Evolutionary conservation across 1,139 yeast species (phyloP), one percentile per base, ranked within the genome.

Genomic region (Suhomyces coccinellae): DNA sequence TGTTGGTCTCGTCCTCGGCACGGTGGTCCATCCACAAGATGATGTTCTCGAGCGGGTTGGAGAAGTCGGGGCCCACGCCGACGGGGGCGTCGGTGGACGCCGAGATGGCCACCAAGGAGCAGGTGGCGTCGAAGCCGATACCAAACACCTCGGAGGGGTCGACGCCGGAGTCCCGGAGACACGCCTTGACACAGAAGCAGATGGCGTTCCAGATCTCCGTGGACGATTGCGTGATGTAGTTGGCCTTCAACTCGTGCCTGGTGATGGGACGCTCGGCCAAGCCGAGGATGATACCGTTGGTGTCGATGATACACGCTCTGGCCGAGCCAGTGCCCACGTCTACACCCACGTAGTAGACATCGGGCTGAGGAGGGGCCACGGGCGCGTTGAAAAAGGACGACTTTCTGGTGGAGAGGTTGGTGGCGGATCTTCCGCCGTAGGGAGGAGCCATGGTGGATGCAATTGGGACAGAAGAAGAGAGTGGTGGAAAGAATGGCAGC

Each of bases 261-360:
- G 85, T 77, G 52, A 86, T 86, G 26, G 90, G 87, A 47, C 90
- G 77, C 59, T 91, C 90, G 24, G 93, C 81, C 47, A 90, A 70
- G 0, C 96, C 88, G 41, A 89, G 69, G 45, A 93, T 90, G 41
- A 85, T 83, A 45, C 99, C 98, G 40, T 78, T 72, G 56, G 83
- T 78, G 63, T 91, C 95, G 52, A 91, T 88, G 24, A 93, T 72
- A 61, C 97, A 93, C 4, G 98, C 98, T 53, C 99, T 76, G 11
- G 97, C 97, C 4, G 96, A 87, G 14, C 98, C 99, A 1, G 99
- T 91, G 22, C 99, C 99, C 30, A 93, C 98, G 62, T 93, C 99
- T 13, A 93, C 96, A 48, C 98, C 98, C 41, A 91, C 81, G 59
- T 85, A 90, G 65, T 82, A 85, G 12, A 80, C 71, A 52, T 73